Conservation (phyloP, 495 filamentous ascomycete genomes). For the Neurospora sp. region DNA sequence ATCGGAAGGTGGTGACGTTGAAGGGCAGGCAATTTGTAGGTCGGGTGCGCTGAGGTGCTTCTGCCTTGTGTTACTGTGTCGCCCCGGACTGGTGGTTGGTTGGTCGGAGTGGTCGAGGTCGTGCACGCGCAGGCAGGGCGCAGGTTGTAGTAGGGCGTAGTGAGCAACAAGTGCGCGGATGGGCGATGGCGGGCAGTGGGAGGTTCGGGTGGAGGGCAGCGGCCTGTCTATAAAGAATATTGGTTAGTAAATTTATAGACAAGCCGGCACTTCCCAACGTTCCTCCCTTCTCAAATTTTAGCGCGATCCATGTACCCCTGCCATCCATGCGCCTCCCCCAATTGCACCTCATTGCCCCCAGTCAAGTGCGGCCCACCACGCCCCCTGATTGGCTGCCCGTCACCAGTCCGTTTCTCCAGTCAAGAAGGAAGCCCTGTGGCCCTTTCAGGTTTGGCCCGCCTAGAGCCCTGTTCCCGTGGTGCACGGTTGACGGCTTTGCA, state of each 20-base stretch:
- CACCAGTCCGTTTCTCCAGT: background rate
- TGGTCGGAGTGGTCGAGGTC: background rate
- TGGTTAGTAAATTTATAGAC: slow-evolving; percentile 33
- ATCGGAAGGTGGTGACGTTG: background rate
- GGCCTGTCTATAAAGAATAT: slow-evolving; percentile 30
- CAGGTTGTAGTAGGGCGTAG: slow-evolving; percentile 4
- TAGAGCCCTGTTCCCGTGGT: background rate
- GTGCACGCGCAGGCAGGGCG: background rate
- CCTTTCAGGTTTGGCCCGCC: background rate
- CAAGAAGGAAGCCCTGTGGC: background rate
- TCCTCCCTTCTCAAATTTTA: slow-evolving; percentile 21
- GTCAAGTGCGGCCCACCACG: background rate
- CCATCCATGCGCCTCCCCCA: slow-evolving; percentile 13
- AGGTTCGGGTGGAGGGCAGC: slow-evolving; percentile 29
- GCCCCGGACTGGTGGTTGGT: slow-evolving; percentile 1
- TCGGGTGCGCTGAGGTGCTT: background rate
- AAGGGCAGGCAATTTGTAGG: background rate
- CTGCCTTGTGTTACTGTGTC: slow-evolving; percentile 1
- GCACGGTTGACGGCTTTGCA: background rate
- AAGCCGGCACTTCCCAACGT: slow-evolving; percentile 22
- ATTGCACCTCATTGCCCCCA: background rate
- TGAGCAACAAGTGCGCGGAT: slow-evolving; percentile 15
- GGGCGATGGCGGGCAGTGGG: slow-evolving; percentile 12
- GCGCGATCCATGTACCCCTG: slow-evolving; percentile 21
- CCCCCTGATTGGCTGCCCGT: background rate